Base-by-base conservation (phyloP, 1,139 yeast species). In the Schwanniomyces etchellsii region DNA sequence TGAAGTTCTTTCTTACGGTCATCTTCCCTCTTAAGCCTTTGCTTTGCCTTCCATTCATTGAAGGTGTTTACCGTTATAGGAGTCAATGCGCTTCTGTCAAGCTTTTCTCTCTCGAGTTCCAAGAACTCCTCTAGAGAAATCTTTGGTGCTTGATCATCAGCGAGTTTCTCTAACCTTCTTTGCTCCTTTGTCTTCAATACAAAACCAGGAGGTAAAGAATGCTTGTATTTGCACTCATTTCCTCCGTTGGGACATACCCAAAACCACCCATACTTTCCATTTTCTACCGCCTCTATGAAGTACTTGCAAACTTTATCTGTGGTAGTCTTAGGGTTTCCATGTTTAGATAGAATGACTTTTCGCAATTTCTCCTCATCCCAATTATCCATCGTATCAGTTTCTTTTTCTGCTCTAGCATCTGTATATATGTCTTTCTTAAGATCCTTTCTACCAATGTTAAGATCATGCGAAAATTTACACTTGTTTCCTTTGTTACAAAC, bases 201-300 rank as follows among this genome's bases (percentile, higher is more conserved):
- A 57, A 88, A 93, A 2, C 98, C 99, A 28, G 93, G 88, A 26
- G 99, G 99, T 47, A 93, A 70, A n/a, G 97, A 82, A 60, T 93
- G 99, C 57, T 75, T 79, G 65, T 93, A 93, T 67, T 82, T 91
- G 74, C 99, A 93, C 35, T 77, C 81, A 44, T 81, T 79, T 40
- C 96, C 96, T 25, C 91, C 91, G 47, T 85, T 85, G 22, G 98
- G 99, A 65, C 99, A 91, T 20, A 75, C 74, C 99, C 98, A 91
- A 60, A 91, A 89, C 98, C 98, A 91, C 47, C 99, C 98, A 54
- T 93, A 91, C 55, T 91, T 89, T 35, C 94, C 93, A 51, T 88
- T 88, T 53, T 93, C 98, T 38, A 93, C 97, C 0, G 98, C 98
- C 38, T 88, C 96, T 46, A 91, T 84, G 62, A 93, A 93, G 58